phyloP scores from a whole-genome alignment of 1,284 basidiomycete species.

The Mrakiaceae sp. region DNA sequence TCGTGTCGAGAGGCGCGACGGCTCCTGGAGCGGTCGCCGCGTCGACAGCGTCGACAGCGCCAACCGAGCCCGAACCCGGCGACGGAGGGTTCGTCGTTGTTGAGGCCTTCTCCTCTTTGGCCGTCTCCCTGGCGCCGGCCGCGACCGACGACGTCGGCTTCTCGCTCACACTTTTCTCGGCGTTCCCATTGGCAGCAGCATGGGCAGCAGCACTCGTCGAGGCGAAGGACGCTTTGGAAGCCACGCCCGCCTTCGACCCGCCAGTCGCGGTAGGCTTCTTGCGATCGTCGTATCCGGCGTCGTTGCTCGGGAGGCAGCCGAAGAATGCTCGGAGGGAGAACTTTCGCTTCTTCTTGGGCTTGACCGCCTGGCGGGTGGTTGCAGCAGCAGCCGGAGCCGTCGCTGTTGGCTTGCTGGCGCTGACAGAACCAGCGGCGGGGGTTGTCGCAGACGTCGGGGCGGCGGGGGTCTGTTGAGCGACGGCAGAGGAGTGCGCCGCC shows the following conservation, averaged over 20 bases:
- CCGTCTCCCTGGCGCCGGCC: not conserved
- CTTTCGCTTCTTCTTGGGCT: constrained; percentile 6
- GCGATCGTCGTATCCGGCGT: not conserved
- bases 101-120: not conserved
- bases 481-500: no score
- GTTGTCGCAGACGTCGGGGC: not conserved
- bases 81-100: not conserved
- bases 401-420: not conserved
- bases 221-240: no score
- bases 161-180: not conserved
- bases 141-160: not conserved
- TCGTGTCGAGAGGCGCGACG: not conserved
- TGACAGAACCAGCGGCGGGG: not conserved
- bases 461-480: no score
- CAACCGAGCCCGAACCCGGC: not conserved
- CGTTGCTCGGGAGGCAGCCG: constrained; percentile 6
- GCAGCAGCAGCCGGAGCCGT: constrained; percentile 8
- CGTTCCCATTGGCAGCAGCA: not conserved
- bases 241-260: not conserved
- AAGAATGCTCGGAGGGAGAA: not conserved
- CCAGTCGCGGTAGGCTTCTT: constrained; percentile 1
- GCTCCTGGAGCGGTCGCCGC: not conserved
- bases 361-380: not conserved
- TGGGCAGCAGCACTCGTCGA: not conserved
- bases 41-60: not conserved